Base-by-base conservation (phyloP, 2,329 filamentous ascomycete species). In the Plenodomus lindquistii region DNA sequence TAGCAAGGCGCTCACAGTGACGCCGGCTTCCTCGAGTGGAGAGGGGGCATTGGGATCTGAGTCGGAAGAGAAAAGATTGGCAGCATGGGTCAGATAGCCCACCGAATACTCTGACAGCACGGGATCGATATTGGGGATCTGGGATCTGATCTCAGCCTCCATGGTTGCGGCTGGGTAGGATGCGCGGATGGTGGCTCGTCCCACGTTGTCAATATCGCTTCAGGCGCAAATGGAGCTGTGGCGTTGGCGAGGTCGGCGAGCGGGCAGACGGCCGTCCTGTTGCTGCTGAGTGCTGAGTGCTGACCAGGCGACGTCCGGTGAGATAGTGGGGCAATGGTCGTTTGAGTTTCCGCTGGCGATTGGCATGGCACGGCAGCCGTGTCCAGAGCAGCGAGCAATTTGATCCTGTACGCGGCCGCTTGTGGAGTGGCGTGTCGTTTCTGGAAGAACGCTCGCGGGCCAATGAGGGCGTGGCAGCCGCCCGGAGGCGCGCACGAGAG, bases 51-150 rank as follows among this genome's bases (percentile, higher is more conserved):
- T 79, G 34, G 83, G 69, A 56, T 95, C 91, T 43, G 77, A 75
- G 56, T 95, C 91, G 42, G 86, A 84, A 52, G 85, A 80, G 80
- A 89, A 96, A 42, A 88, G 81, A 58, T 87, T 92, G 40, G 92
- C 94, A 40, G 94, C 94, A 80, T 99, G 93, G 66, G 86, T 91
- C 62, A 99, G 81, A 71, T 97, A 99, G 48, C 94, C 94, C 58
- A 91, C 89, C 37, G 91, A 94, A 75, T 96, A 97, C 75, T 96
- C 89, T 40, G 91, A 92, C 60, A 97, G 80, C 55, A 96, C 82
- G 50, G 88, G 89, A 75, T 97, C 92, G 62, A 97, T 89, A 68
- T 88, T 87, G 54, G 91, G 91, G 61, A 96, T 84, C 61, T 91
- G 84, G 53, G 87, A 80, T 77, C 87, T 88, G 70, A 96, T 91